Percentiles rank a stretch among this genome's conserved stretches.
These are phyloP conservation scores for Berkeleyomyces rouxiae DNA, from an alignment of 2,329 filamentous ascomycete species.

Conservation along the genomic window DNA sequence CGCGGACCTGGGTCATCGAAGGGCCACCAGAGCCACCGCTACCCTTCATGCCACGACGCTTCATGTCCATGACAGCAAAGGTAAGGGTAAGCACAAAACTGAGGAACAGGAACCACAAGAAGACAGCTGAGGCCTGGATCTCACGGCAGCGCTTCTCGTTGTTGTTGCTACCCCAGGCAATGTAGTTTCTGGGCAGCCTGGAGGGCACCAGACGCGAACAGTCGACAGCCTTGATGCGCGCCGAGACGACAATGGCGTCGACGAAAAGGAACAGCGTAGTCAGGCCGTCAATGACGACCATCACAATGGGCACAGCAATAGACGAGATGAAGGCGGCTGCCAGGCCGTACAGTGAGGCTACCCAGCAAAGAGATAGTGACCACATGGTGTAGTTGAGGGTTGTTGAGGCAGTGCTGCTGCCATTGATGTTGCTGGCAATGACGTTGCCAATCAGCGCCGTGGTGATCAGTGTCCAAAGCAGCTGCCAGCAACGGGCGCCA, in stretches of 20 bases:
- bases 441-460: slow-evolving; percentile 43
- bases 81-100: slow-evolving; percentile 40
- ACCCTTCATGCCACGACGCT: slow-evolving; percentile 29
- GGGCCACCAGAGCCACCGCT: slow-evolving; percentile 29
- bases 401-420: slow-evolving; percentile 26
- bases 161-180: slow-evolving; percentile 45
- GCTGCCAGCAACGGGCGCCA: slow-evolving; percentile 30
- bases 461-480: slow-evolving; percentile 35
- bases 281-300: slow-evolving; percentile 39
- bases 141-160: slow-evolving; percentile 52
- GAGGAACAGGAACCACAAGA: slow-evolving; percentile 64
- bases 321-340: slow-evolving; percentile 36
- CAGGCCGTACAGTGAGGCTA: slow-evolving; percentile 47
- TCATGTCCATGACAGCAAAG: slow-evolving; percentile 36
- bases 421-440: slow-evolving; percentile 33
- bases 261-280: slow-evolving; percentile 55
- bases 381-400: slow-evolving; percentile 53
- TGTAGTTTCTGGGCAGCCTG: slow-evolving; percentile 29
- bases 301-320: slow-evolving; percentile 34
- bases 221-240: slow-evolving; percentile 50
- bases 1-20: slow-evolving; percentile 40
- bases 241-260: slow-evolving; percentile 51
- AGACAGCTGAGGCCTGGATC: slow-evolving; percentile 56
- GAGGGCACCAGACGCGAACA: slow-evolving; percentile 36
- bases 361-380: slow-evolving; percentile 47